Conservation (phyloP, 2,329 filamentous ascomycete genomes). For the Dryadomyces sulphureus region DNA sequence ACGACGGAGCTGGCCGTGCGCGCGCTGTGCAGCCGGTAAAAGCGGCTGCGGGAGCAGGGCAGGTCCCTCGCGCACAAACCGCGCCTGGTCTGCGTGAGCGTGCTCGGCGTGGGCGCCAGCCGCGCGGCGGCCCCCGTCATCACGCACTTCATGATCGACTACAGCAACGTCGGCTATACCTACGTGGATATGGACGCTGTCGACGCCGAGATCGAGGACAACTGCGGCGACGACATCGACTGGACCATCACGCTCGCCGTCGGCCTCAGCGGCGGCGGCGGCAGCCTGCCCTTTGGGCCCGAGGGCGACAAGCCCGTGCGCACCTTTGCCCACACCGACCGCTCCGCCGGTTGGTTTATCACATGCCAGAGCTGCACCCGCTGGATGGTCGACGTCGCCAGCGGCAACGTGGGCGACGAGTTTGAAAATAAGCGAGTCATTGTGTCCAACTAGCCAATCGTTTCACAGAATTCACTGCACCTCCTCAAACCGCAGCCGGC, state of each 20-base stretch:
- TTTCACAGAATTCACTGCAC: background rate
- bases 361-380: background rate
- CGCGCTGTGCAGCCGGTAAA: background rate
- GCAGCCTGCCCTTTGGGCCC: background rate
- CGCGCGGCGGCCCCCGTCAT: background rate
- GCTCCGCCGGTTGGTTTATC: background rate
- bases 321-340: background rate
- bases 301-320: background rate
- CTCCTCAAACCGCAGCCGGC: constrained; percentile 2
- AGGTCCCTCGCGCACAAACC: background rate
- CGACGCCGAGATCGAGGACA: background rate
- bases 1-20: background rate
- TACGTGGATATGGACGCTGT: background rate
- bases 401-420: background rate
- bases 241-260: background rate
- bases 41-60: background rate
- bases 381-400: background rate
- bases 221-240: constrained; percentile 1
- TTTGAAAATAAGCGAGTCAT: background rate
- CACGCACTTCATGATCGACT: constrained; percentile 1
- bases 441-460: background rate
- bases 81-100: background rate
- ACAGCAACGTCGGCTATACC: constrained; percentile 1
- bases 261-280: background rate
- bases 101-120: background rate